Base-by-base conservation (phyloP, 2,329 filamentous ascomycete genomes). In the Cordyceps pruinosa region DNA sequence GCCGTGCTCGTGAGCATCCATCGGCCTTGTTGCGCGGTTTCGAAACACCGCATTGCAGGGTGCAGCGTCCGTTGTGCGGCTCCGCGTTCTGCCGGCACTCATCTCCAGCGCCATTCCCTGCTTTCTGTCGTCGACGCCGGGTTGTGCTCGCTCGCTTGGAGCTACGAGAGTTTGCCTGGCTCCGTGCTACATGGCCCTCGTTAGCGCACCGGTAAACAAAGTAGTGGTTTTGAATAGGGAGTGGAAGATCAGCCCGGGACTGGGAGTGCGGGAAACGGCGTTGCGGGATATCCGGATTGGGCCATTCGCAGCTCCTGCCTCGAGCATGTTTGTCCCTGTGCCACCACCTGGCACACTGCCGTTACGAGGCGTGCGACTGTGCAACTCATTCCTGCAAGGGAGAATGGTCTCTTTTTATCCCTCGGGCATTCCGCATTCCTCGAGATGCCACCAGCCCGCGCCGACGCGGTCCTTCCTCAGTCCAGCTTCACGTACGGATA, bases 241-340 rank as follows among this genome's bases (percentile, higher is more conserved):
- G n/a, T n/a, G n/a, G n/a, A n/a, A n/a, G n/a, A n/a, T n/a, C n/a
- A n/a, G n/a, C n/a, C n/a, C n/a, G n/a, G n/a, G n/a, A n/a, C n/a
- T n/a, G n/a, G 8, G 6, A 44, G 32, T 6, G 19, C 28, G 26
- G n/a, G 26, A 7, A 23, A 13, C 2, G 25, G n/a, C 15, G 15
- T 21, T n/a, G 28, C 35, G 5, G 26, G 15, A 42, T 21, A 13
- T 8, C 34, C 35, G 32, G 4, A 42, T 49, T 3, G 4, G n/a
- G 53, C 7, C 10, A 42, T 49, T 49, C 53, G 53, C 53, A 56
- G 53, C 53, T 56, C 53, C 41, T 56, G 53, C 53, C 53, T 49
- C 35, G 13, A 23, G 7, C 13, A 32, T 56, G 53, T 49, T 56
- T 56, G 53, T 34, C 32, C 30, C 28, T 37, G 53, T 49, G 53